Evolutionary conservation across 768 basidiomycete species (phyloP), one percentile per base, ranked within the genome.

Genomic region (Suillus placidus): DNA sequence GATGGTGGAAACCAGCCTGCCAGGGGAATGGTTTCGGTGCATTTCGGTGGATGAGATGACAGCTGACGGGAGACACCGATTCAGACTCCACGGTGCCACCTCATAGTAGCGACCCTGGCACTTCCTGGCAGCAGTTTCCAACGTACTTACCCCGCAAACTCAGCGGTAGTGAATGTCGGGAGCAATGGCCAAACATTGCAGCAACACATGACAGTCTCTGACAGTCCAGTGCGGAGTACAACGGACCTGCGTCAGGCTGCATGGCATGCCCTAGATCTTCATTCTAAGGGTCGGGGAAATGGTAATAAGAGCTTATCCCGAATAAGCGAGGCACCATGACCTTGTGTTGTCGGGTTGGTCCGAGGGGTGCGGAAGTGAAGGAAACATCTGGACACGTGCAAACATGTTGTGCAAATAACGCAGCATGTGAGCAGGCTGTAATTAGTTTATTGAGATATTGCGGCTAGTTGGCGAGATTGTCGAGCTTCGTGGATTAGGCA

Each of bases 371-470:
- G 32, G 54, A 55, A 55, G 34, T 55, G 32, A 34, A 34, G 18
- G 51, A 52, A n/a, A n/a, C n/a, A 18, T 9, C 8, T 10, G 10
- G 43, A 23, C 32, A 52, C 16, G 51, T 30, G 26, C 4, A 16
- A 18, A 30, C 51, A 52, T 32, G 52, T 54, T 34, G 54, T 35
- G 3, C 12, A 35, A 34, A 55, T 55, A 55, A 32, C 34, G 34
- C 12, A 55, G 34, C 54, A 55, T 34, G 32, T 35, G 34, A 55
- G 54, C 54, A 35, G 34, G 54, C 32, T 55, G 54, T 6, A 55
- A 54, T 54, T 54, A 32, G 52, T 20, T 32, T 54, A 18, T 54
- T 30, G 51, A 52, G 51, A 30, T 18, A 52, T 52, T 55, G 51
- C 30, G 52, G 52, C 18, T 52, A 30, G 26, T 18, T 26, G 14